phyloP scores from a whole-genome alignment of 2,329 filamentous ascomycete genomes.

The Penicillium sp. region DNA sequence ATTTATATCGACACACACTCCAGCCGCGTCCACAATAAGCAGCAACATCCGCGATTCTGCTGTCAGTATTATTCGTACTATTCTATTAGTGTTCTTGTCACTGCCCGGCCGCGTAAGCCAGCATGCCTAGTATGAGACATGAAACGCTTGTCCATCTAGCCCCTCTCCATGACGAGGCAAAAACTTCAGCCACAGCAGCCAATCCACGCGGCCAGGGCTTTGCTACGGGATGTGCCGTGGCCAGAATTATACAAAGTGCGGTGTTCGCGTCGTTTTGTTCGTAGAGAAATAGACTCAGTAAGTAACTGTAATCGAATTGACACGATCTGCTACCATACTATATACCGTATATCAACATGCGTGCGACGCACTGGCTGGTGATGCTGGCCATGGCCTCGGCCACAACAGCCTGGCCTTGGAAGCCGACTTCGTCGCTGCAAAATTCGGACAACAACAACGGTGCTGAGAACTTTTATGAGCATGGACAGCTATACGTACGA shows the following conservation, averaged over 20 bases:
- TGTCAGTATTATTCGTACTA: too few species aligned
- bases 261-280: background rate
- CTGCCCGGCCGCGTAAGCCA: background rate
- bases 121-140: too few species aligned
- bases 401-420: background rate
- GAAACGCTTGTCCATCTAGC: too few species aligned
- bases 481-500: background rate
- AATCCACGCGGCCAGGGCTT: conserved; percentile 1
- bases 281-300: background rate
- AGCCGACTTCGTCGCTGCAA: background rate
- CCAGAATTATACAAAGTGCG: background rate
- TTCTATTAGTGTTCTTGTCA: background rate
- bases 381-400: background rate
- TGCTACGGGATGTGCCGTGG: background rate
- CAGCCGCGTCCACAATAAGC: too few species aligned
- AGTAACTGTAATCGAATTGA: background rate
- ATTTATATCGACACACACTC: too few species aligned
- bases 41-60: too few species aligned
- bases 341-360: background rate
- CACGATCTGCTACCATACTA: background rate
- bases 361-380: background rate
- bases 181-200: background rate
- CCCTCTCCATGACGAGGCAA: background rate
- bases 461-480: background rate
- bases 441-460: background rate